phyloP scores from a whole-genome alignment of 2,329 filamentous ascomycete genomes.

The Alternaria ethzedia region DNA sequence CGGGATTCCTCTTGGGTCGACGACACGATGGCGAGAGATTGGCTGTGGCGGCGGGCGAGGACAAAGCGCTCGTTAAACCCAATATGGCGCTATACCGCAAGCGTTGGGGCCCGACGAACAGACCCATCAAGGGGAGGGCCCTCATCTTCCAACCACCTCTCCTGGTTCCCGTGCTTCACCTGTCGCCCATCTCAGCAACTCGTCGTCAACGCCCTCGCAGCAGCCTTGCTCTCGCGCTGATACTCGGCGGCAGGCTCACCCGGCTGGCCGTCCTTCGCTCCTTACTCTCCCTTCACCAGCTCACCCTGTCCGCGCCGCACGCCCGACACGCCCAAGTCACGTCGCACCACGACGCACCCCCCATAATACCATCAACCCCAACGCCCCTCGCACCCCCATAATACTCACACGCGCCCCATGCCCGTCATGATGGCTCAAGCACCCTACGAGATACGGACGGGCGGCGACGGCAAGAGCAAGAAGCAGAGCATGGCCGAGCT shows the following conservation, averaged over 20 bases:
- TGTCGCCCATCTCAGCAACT: conserved; percentile 27
- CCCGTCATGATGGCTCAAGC: conserved; percentile 61
- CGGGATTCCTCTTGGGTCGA: neutral
- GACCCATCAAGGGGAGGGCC: conserved; percentile 17
- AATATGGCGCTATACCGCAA: conserved; percentile 16
- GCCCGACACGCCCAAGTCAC: conserved; percentile 28
- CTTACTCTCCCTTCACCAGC: conserved; percentile 37
- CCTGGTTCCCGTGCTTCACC: conserved; percentile 18
- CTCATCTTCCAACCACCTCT: conserved; percentile 29
- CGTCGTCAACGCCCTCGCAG: conserved; percentile 31
- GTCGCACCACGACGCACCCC: conserved; percentile 29
- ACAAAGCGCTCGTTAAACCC: conserved; percentile 6
- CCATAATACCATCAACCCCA: conserved; percentile 13
- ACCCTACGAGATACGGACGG: conserved; percentile 70
- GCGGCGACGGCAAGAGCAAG: conserved; percentile 79
- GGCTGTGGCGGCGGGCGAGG: conserved; percentile 9
- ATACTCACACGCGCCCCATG: conserved; percentile 26
- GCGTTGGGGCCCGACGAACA: conserved; percentile 11
- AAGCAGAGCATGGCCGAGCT: conserved; percentile 99
- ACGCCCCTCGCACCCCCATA: conserved; percentile 1
- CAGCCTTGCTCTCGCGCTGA: conserved; percentile 33
- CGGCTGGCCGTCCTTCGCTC: conserved; percentile 43
- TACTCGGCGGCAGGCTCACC: conserved; percentile 32
- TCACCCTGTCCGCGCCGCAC: conserved; percentile 30
- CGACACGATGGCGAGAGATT: neutral